Evolutionary conservation across 2,329 filamentous ascomycete genomes (phyloP), one percentile per base, ranked within the genome.

Genomic region (Huntiella bhutanensis): DNA sequence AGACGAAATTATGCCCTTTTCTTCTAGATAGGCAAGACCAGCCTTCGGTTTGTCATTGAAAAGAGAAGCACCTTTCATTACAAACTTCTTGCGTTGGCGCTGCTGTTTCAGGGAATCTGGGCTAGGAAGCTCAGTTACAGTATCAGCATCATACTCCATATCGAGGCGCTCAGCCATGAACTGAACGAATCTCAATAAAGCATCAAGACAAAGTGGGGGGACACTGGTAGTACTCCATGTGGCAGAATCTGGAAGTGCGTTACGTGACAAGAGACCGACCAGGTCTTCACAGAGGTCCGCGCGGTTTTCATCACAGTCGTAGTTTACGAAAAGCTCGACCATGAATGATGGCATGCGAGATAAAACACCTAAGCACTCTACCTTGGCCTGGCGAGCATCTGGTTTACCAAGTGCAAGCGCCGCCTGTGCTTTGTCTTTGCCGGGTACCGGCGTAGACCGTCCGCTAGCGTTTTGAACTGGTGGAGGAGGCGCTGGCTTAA

Each of bases 141-240:
- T 11, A 10, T 43, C 41, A 33, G 43, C 35, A 13, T 45, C 13
- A 0, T 82, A 75, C 19, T 75, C 66, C 45, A 91, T 75, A 43
- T 92, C 75, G 13, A 96, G 64, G 47, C 91, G 75, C 58, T 94
- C 86, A 1, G 85, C 82, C 53, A 98, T 80, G 53, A 85, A 94
- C 57, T 95, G 87, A 33, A 98, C 75, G 55, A 87, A 96, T 12
- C 85, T 80, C 17, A 98, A 68, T 8, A 98, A 67, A 7, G 91
- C 86, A 62, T 98, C 91, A 16, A 98, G 68, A 56, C 91, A 98
- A 2, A 98, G 66, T 1, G 91, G 91, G 12, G 91, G 91, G 1
- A 98, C 92, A 58, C 93, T 98, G 4, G 88, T 95, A 8, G 91
- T 98, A 60, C 92, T 98, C 91, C 91, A 98, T 4, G 87, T 95